These are phyloP conservation scores for Trypanosoma rangeli DNA, from an alignment of 208 protist genomes.

Conservation along the genomic window DNA sequence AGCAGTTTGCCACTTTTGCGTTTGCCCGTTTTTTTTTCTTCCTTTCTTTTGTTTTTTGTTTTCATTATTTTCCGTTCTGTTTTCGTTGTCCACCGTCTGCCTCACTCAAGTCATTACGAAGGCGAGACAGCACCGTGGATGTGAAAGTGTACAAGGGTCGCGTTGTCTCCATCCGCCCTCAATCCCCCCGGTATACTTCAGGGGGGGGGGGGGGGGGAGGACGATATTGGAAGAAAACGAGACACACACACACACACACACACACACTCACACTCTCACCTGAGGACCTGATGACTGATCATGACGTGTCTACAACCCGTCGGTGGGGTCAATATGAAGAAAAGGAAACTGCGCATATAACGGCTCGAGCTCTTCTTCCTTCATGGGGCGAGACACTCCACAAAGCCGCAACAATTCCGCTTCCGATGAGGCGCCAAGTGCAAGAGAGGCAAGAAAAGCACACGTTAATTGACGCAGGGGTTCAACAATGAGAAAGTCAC, in stretches of 20 bases:
- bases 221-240: neutral
- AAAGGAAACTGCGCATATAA: conserved; percentile 82
- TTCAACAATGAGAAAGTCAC: conserved; percentile 86
- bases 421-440: conserved; percentile 53
- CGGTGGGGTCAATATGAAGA: conserved; percentile 47
- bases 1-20: neutral
- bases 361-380: conserved; percentile 71
- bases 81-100: neutral
- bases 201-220: neutral
- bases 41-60: conserved; percentile 3
- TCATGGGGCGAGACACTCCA: conserved; percentile 46
- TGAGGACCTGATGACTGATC: neutral
- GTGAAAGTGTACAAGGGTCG: neutral
- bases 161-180: neutral
- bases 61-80: neutral
- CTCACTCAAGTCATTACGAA: neutral
- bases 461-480: conserved; percentile 77
- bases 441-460: conserved; percentile 75
- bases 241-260: conserved; percentile 3
- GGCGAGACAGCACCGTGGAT: no score
- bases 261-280: neutral
- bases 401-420: conserved; percentile 74
- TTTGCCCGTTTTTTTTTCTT: neutral
- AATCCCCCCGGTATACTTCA: neutral
- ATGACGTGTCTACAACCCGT: neutral